Conservation (phyloP, 441 rosid species). For the Gossypium gossypioides region DNA sequence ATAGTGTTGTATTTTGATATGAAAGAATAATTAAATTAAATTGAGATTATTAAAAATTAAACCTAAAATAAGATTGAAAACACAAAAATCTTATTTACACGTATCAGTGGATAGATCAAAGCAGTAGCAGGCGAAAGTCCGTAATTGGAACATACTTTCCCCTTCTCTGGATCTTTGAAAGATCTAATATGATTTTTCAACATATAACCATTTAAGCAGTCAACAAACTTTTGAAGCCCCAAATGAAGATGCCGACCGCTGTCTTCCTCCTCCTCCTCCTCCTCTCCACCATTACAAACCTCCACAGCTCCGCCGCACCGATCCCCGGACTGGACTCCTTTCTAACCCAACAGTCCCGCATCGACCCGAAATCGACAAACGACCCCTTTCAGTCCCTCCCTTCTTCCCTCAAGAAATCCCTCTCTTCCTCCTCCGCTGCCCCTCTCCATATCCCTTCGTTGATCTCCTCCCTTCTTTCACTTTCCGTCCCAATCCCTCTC, state of each 20-base stretch:
- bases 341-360: constrained; percentile 49
- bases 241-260: constrained; percentile 6
- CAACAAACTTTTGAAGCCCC: not conserved
- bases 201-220: too few species aligned
- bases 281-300: not conserved
- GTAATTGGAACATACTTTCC: too few species aligned
- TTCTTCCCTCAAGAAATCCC: constrained; percentile 46
- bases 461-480: constrained; percentile 45
- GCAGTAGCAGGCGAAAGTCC: too few species aligned
- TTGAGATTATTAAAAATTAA: too few species aligned
- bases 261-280: constrained; percentile 23
- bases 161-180: not conserved
- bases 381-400: constrained; percentile 59
- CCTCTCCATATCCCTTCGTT: constrained; percentile 24
- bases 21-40: too few species aligned
- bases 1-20: too few species aligned
- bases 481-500: constrained; percentile 52
- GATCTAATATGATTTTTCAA: not conserved
- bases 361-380: constrained; percentile 50
- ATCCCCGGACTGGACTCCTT: constrained; percentile 70
- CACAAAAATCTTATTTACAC: too few species aligned
- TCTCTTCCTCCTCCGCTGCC: constrained; percentile 27
- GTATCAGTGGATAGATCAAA: too few species aligned
- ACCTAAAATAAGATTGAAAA: too few species aligned
- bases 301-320: constrained; percentile 20